Percentiles rank a stretch among this genome's conserved stretches.
Conservation (phyloP, 768 basidiomycete genomes). For the Chalciporus sphaerocephalus region DNA sequence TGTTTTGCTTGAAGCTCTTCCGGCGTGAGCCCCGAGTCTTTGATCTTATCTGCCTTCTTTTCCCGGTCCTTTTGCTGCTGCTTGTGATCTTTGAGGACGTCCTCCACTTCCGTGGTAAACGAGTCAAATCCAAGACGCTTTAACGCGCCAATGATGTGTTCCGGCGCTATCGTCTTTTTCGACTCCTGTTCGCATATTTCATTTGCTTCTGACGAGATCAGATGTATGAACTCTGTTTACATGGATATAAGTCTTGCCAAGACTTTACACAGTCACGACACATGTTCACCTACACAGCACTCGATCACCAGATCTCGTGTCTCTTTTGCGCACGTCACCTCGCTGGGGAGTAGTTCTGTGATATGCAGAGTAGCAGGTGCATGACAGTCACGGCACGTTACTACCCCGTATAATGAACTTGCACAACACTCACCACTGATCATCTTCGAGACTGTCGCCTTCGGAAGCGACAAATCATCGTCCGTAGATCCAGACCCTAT, state of each 20-base stretch:
- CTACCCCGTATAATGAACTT: neutral
- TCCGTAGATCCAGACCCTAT: constrained; percentile 63
- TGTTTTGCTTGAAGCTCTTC: constrained; percentile 87
- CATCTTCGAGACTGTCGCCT: constrained; percentile 97
- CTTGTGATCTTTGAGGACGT: constrained; percentile 93
- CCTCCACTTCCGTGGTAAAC: constrained; percentile 86
- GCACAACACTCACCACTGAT: constrained; percentile 62
- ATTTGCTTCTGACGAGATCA: constrained; percentile 96
- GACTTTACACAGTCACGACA: constrained; percentile 2
- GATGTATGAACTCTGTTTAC: constrained; percentile 86
- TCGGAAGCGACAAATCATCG: constrained; percentile 91
- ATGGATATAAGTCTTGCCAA: constrained; percentile 14
- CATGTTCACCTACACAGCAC: constrained; percentile 94
- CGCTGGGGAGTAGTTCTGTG: constrained; percentile 85
- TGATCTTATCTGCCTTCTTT: constrained; percentile 87
- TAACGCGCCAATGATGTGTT: constrained; percentile 90
- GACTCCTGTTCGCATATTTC: constrained; percentile 97
- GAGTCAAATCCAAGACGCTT: constrained; percentile 93
- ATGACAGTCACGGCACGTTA: constrained; percentile 7
- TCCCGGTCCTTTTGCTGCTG: constrained; percentile 93
- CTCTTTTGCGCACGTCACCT: constrained; percentile 89
- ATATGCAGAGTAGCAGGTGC: neutral
- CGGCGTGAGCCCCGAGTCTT: constrained; percentile 83
- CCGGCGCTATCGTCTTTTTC: constrained; percentile 98
- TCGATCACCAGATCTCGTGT: constrained; percentile 96